Conservation (phyloP, 768 basidiomycete genomes). For the Naganishia friedmannii region DNA sequence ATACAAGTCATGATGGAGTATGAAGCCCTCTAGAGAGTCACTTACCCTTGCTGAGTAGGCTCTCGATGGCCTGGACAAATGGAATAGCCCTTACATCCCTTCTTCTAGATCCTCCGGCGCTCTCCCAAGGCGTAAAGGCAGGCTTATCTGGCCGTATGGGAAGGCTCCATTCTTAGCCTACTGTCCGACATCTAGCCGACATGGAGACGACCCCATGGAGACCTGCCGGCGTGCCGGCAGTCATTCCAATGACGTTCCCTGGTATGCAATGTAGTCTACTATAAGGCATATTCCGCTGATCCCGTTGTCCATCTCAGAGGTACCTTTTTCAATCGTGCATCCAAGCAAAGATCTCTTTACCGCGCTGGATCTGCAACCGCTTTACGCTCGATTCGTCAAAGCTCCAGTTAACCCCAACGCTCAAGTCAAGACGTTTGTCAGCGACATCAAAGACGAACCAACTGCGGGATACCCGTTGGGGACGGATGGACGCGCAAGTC, state of each 20-base stretch:
- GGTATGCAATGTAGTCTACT: background rate
- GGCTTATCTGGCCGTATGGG: background rate
- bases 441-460: slow-evolving; percentile 5
- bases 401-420: slow-evolving; percentile 4
- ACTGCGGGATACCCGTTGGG: background rate
- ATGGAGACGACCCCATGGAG: background rate
- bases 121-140: background rate
- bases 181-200: background rate
- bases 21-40: background rate
- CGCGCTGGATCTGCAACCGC: slow-evolving; percentile 15
- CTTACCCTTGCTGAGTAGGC: background rate
- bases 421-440: background rate
- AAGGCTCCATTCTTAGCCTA: background rate
- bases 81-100: no score
- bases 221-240: slow-evolving; percentile 21
- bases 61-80: no score
- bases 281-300: background rate
- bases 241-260: slow-evolving; percentile 9
- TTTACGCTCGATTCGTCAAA: slow-evolving; percentile 15
- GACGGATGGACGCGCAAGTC: background rate
- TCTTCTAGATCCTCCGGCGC: background rate
- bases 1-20: no score
- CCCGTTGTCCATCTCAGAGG: background rate
- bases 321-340: slow-evolving; percentile 1
- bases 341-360: slow-evolving; percentile 23